Base-by-base conservation (phyloP, 2,329 filamentous ascomycete species). In the Nemania sp. region DNA sequence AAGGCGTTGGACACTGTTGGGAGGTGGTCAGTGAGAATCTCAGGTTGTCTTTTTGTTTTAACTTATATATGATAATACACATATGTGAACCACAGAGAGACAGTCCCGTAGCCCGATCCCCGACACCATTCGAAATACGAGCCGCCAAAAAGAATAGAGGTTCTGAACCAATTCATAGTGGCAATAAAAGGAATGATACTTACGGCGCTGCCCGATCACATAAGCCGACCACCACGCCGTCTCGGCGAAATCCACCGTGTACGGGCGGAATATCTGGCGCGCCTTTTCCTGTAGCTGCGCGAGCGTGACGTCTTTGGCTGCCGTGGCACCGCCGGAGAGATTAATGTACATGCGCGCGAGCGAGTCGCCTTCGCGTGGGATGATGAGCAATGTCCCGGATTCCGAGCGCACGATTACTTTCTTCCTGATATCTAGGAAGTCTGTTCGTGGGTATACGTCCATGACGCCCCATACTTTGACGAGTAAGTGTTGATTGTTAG, bases 201-300 rank as follows among this genome's bases (percentile, higher is more conserved):
- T 2, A 83, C 52, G 73, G 2, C 82, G 78, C 66, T 86, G 83
- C 2, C 83, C 83, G 42, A 86, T 84, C 6, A 75, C 70, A 56
- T 88, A 88, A 0, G 80, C 82, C 0, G 81, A 84, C 80, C 83
- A 87, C 84, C 84, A 88, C 1, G 54, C 60, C 0, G 81, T 84
- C 49, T 79, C 77, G 1, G 74, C 74, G 46, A 83, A 76, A 0
- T 83, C 77, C 57, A 86, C 73, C 0, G 63, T 56, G 51, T 83
- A 86, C 0, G 82, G 83, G 0, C 68, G 57, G 45, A 87, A 80
- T 34, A 86, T 80, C 0, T 68, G 70, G 30, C 73, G 70, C 0
- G 82, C 82, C 0, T 77, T 74, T 3, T 70, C 60, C 51, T 86
- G 82, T 1, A 87, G 69, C 34, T 81, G 74, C 20, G 75, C 74